Percentiles rank a stretch among this genome's conserved stretches.
These are phyloP conservation scores for Grosmannia huntii DNA, from an alignment of 2,329 filamentous ascomycete genomes.

Conservation along the genomic window DNA sequence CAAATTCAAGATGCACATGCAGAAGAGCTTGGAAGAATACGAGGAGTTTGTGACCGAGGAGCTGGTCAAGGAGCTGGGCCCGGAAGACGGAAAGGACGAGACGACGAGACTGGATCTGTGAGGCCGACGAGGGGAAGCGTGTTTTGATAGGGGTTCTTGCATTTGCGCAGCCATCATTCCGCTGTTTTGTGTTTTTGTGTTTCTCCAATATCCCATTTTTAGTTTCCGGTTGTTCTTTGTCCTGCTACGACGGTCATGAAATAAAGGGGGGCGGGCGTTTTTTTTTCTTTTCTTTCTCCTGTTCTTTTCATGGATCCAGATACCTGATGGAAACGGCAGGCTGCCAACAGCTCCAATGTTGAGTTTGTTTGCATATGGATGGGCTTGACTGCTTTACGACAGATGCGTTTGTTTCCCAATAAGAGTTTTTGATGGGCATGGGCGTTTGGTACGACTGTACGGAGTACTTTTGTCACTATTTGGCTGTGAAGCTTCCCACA, in stretches of 20 bases:
- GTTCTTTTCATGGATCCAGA: neutral
- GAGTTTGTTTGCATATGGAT: neutral
- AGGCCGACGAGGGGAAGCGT: neutral
- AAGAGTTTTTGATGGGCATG: too few species aligned
- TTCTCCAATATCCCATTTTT: neutral
- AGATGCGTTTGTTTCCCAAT: too few species aligned
- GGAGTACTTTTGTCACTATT: too few species aligned
- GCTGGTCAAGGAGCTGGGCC: constrained; percentile 72
- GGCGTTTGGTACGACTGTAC: too few species aligned
- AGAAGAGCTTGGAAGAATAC: constrained; percentile 85
- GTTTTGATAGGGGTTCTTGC: neutral
- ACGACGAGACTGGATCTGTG: neutral
- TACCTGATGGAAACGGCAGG: neutral
- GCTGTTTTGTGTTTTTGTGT: neutral
- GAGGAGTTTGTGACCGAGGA: constrained; percentile 89
- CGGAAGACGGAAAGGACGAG: constrained; percentile 35
- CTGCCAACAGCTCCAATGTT: neutral
- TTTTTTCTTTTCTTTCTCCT: too few species aligned
- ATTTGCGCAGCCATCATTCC: too few species aligned
- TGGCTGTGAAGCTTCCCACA: too few species aligned
- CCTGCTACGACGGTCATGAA: neutral
- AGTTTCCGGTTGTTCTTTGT: neutral
- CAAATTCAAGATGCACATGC: constrained; percentile 95
- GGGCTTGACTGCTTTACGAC: too few species aligned
- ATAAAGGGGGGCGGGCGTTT: neutral